These are phyloP conservation scores for Misopates orontium DNA, from an alignment of 257 asterid species.

Conservation along the genomic window DNA sequence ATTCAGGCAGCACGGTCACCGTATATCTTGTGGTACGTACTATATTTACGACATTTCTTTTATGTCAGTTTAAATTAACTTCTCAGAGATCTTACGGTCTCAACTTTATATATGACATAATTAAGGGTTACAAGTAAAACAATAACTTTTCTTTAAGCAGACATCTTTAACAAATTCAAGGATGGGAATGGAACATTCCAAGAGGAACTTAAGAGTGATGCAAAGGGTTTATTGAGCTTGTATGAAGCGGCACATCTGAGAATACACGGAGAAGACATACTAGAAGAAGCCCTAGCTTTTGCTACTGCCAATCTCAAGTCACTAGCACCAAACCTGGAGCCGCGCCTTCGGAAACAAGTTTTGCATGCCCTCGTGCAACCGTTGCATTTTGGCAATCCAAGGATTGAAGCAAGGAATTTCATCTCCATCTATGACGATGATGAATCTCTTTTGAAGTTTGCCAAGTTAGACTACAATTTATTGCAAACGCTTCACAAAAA, in stretches of 20 bases:
- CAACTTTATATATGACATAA: too few relatives aligned
- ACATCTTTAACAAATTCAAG: conserved; percentile 19
- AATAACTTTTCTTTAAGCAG: not conserved
- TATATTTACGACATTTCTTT: too few relatives aligned
- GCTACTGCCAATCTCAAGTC: conserved; percentile 16
- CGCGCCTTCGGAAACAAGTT: conserved; percentile 19
- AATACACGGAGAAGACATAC: not conserved
- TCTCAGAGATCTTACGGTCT: too few relatives aligned
- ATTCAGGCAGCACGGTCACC: conserved; percentile 34
- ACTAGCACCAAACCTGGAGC: conserved; percentile 8
- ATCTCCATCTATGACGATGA: conserved; percentile 30
- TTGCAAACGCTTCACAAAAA: conserved; percentile 23
- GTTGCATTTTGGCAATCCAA: conserved; percentile 16
- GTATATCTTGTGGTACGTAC: conserved; percentile 5
- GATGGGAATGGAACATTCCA: conserved; percentile 9
- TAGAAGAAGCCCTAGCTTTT: conserved; percentile 30
- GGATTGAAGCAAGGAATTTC: conserved; percentile 10
- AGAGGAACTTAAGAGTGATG: conserved; percentile 7
- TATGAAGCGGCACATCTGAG: not conserved
- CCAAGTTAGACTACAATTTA: conserved; percentile 26
- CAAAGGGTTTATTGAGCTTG: not conserved
- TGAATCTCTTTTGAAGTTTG: conserved; percentile 20
- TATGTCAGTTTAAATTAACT: too few relatives aligned
- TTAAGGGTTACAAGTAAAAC: too few relatives aligned
- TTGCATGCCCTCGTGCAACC: conserved; percentile 20